Evolutionary conservation across 148 eudicot species (phyloP).

Genomic region (Chenopodium quinoa): DNA sequence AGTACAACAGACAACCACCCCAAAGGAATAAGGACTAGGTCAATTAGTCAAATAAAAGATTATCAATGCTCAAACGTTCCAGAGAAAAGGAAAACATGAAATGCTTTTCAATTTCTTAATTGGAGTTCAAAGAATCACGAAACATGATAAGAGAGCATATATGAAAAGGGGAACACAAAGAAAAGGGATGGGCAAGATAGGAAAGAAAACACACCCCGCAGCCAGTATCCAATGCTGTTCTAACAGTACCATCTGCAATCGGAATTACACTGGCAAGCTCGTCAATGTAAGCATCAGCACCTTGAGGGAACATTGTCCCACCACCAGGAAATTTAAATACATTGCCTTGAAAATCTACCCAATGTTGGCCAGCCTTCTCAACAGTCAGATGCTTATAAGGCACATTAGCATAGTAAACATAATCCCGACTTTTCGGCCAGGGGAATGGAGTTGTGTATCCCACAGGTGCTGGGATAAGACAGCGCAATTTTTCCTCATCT

Average conservation of each 20-base stretch:
- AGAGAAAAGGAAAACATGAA: neutral
- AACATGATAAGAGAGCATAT: neutral
- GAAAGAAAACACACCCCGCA: constrained; percentile 58
- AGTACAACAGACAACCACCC: neutral
- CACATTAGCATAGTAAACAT: constrained; percentile 79
- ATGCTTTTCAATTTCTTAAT: neutral
- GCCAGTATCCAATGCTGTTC: constrained; percentile 83
- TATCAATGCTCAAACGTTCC: neutral
- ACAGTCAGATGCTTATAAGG: constrained; percentile 73
- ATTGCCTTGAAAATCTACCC: constrained; percentile 75
- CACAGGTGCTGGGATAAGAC: constrained; percentile 86
- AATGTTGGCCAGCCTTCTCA: constrained; percentile 81
- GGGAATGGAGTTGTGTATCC: constrained; percentile 73
- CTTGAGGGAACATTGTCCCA: constrained; percentile 89
- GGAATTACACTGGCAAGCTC: constrained; percentile 86
- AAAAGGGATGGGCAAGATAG: neutral
- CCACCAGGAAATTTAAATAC: constrained; percentile 91
- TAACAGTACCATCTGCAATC: constrained; percentile 60
- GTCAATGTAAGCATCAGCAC: constrained; percentile 84
- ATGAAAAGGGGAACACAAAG: neutral
- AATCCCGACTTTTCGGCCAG: constrained; percentile 89
- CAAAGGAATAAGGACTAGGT: neutral
- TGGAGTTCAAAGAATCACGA: neutral
- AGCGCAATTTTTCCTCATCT: constrained; percentile 55
- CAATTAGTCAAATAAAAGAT: neutral